These are phyloP conservation scores for Diphasiastrum complanatum DNA, from an alignment of 83 land plant genomes.

Conservation along the genomic window DNA sequence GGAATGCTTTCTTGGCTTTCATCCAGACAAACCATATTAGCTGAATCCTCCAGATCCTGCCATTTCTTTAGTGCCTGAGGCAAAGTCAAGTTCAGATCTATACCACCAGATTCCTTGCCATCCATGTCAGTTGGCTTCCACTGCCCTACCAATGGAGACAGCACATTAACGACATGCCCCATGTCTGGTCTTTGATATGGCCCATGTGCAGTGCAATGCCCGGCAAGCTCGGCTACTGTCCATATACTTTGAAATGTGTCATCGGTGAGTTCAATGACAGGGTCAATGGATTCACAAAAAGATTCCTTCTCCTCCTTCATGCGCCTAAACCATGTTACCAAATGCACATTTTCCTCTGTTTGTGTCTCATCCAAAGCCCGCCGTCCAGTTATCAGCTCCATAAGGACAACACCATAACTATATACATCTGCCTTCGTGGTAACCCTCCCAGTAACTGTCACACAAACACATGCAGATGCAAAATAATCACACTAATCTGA, in stretches of 20 bases:
- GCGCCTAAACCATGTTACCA: too few species aligned
- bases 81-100: neutral
- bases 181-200: too few species aligned
- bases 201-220: too few species aligned
- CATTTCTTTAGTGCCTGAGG: neutral
- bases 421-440: too few species aligned
- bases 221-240: too few species aligned
- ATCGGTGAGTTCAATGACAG: neutral
- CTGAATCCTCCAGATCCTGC: neutral
- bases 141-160: neutral
- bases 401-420: too few species aligned
- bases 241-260: too few species aligned
- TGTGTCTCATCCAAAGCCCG: neutral
- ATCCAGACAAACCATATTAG: neutral
- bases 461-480: too few species aligned
- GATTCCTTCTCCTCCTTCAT: neutral
- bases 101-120: neutral
- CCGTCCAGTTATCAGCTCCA: neutral
- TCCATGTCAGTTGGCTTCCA: slow-evolving; percentile 4
- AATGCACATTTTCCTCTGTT: neutral
- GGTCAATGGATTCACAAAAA: neutral
- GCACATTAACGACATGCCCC: neutral
- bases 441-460: too few species aligned
- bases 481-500: too few species aligned
- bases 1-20: neutral